A percentile compares a stretch with the other conserved stretches of the same genome.
Conservation (phyloP, 2,329 filamentous ascomycete species). For the Verticillium dahliae region DNA sequence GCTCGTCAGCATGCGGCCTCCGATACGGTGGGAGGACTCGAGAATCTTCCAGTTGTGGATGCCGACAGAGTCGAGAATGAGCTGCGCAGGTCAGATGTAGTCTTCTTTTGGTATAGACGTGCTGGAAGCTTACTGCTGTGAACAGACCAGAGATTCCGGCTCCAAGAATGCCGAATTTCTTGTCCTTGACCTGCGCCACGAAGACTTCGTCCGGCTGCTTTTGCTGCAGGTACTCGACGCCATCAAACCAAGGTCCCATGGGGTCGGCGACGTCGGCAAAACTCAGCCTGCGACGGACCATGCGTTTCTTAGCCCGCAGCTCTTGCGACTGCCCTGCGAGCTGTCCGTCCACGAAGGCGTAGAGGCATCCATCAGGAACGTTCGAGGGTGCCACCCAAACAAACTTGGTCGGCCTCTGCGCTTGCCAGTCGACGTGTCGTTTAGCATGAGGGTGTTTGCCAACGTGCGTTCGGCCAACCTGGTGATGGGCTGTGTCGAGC, state of each 20-base stretch:
- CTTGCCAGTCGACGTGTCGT: slow-evolving; percentile 12
- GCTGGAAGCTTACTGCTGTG: slow-evolving; percentile 16
- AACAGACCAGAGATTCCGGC: slow-evolving; percentile 27
- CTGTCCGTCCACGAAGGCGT: slow-evolving; percentile 13
- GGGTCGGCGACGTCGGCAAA: slow-evolving; percentile 13
- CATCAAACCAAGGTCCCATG: slow-evolving; percentile 17
- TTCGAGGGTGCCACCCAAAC: slow-evolving; percentile 13
- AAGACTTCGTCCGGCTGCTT: slow-evolving; percentile 16
- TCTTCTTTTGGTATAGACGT: neutral
- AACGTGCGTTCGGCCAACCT: slow-evolving; percentile 15
- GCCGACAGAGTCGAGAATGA: slow-evolving; percentile 34
- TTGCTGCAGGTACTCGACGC: slow-evolving; percentile 16
- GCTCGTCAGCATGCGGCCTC: slow-evolving; percentile 34
- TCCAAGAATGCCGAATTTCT: slow-evolving; percentile 25
- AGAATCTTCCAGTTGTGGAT: slow-evolving; percentile 37
- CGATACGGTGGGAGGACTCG: slow-evolving; percentile 31
- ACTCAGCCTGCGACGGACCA: neutral
- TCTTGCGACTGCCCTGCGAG: slow-evolving; percentile 14
- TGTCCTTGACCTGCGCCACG: slow-evolving; percentile 15
- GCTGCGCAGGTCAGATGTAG: slow-evolving; percentile 2
- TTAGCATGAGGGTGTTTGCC: slow-evolving; percentile 13
- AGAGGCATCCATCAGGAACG: slow-evolving; percentile 10
- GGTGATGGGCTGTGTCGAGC: slow-evolving; percentile 6
- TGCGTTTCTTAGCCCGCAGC: slow-evolving; percentile 7
- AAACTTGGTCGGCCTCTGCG: slow-evolving; percentile 12